Evolutionary conservation across 1,284 basidiomycete genomes (phyloP), one percentile per base, ranked within the genome.

Genomic region (Lentinula novae-zelandiae): DNA sequence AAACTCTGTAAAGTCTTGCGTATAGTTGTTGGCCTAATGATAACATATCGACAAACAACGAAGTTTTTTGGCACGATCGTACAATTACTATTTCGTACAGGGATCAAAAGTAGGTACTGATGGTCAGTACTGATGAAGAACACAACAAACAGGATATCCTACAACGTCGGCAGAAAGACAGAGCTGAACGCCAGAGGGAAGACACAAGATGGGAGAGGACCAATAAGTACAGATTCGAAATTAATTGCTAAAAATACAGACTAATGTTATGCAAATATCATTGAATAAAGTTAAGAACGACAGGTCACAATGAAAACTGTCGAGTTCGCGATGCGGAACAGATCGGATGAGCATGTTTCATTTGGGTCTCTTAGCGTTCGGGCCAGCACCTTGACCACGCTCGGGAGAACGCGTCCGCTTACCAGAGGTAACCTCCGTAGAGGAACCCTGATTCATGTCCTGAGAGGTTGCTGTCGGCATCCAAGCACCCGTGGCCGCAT

Each of bases 401-500:
- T 54, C 53, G n/a, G 53, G 53, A 15, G 53, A 54, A 10, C 53
- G 53, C 5, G 39, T 27, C 7, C 53, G 53, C n/a, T 54, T 54
- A 17, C 22, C 20, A 54, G 36, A 17, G 53, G 38, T 2, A 44
- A 31, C 2, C n/a, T 46, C 44, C 9, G 17, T 20, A 12, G 44
- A 10, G 10, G 44, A 22, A 46, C 17, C 44, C 2, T 46, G 44
- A 46, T 20, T 46, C 7, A 17, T 39, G 15, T 22, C 39, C 34
- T 31, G 53, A 13, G 53, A n/a, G 12, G 38, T 17, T 5, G 53
- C n/a, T 1, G 53, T 13, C 13, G 53, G 53, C 53, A 54, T 54
- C 53, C 53, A 54, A 40, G 39, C 53, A 15, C 53, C 53, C 22
- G 53, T 54, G 9, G 53, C 39, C 12, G 53, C 36, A 42, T 54